Base-by-base conservation (phyloP, 352 stramenopile genomes). In the Globisporangium abappressorium region DNA sequence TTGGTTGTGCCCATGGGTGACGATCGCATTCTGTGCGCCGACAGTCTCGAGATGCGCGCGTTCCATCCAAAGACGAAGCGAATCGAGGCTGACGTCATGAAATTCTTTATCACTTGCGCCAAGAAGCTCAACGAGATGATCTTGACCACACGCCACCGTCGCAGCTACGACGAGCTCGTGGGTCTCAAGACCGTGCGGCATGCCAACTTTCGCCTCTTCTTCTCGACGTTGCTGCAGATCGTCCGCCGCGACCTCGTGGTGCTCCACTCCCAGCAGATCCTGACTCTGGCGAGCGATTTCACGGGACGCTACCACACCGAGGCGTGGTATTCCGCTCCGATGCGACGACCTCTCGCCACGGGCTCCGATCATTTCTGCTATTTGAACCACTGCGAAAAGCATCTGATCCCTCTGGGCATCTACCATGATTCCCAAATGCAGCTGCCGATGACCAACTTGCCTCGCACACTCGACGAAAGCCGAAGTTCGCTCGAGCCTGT, bases 361-460 rank as follows among this genome's bases (percentile, higher is more conserved):
- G 65, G 51, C 20, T 46, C 11, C 2, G 34, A 47, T 3, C 87
- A 94, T 64, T 88, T 82, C 30, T 94, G 87, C 63, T 92, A 81
- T 22, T 18, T 75, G 0, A 85, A 80, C 18, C 71, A 76, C 1
- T 94, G 87, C 62, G 38, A 77, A 11, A 24, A 49, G 51, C 22
- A 65, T 1, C 28, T 72, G 2, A 77, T 93, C 11, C n/a, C 54
- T 0, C 60, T 80, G 4, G 72, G 77, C 18, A 70, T 94, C 18
- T 85, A 94, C 46, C 76, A 66, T 2, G 87, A 94, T 38, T 54
- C 59, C 4, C 59, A 70, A 20, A n/a, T 85, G 20, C 11, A 62
- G 30, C 65, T 93, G 9, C 87, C 85, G 0, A 94, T 94, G 87
- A 88, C 80, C 0, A 93, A 94, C 57, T 54, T 92, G 30, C 85